These are phyloP conservation scores for Tuber microsphaerosporum DNA, from an alignment of 495 filamentous ascomycete genomes.

Conservation along the genomic window DNA sequence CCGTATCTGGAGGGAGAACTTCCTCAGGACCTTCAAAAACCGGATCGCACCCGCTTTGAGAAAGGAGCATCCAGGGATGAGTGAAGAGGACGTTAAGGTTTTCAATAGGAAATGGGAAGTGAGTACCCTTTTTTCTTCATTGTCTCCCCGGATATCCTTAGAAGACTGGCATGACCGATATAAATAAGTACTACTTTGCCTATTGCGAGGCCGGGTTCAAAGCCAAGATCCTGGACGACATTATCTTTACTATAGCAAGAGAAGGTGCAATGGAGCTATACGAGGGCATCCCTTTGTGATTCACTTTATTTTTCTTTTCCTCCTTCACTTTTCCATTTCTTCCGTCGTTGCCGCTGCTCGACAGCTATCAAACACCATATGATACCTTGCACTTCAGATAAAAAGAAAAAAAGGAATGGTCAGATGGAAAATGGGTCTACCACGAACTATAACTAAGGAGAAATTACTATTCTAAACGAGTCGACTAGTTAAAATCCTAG, in stretches of 20 bases:
- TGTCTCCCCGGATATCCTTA: not conserved
- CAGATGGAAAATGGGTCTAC: not conserved
- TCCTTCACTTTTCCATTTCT: not conserved
- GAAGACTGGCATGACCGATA: slow-evolving; percentile 28
- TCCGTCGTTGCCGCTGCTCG: not conserved
- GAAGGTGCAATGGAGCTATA: slow-evolving; percentile 62
- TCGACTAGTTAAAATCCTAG: not conserved
- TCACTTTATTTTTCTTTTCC: not conserved
- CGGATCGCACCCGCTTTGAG: slow-evolving; percentile 52
- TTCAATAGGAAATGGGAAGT: slow-evolving; percentile 63
- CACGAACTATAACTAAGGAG: not conserved
- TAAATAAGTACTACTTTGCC: slow-evolving; percentile 57
- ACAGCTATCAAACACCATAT: not conserved
- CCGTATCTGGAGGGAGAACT: slow-evolving; percentile 59
- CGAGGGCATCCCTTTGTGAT: slow-evolving; percentile 56
- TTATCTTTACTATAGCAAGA: slow-evolving; percentile 59
- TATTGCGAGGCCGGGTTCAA: slow-evolving; percentile 68
- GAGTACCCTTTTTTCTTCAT: slow-evolving; percentile 32
- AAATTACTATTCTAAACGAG: not conserved
- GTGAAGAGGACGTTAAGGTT: slow-evolving; percentile 53
- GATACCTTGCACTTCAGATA: not conserved
- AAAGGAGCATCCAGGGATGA: slow-evolving; percentile 51
- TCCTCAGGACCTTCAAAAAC: slow-evolving; percentile 54
- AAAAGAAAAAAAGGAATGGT: not conserved
- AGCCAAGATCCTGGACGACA: slow-evolving; percentile 63